These are phyloP conservation scores for Excoecaria cochinchinensis DNA, from an alignment of 345 rosid species.

Conservation along the genomic window DNA sequence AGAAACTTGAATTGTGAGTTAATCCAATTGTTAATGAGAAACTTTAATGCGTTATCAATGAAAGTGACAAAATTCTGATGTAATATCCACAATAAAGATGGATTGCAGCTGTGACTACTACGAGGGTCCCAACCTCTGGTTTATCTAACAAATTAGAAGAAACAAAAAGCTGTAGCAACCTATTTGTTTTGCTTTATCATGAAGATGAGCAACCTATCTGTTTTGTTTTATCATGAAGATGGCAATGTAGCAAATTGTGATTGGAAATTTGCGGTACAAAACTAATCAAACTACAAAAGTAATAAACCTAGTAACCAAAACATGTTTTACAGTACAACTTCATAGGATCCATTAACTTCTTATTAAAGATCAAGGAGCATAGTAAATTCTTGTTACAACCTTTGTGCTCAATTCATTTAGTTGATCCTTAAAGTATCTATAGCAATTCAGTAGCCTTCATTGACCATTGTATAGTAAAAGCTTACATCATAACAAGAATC, in stretches of 20 bases:
- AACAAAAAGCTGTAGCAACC: not conserved
- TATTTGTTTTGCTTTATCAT: not conserved
- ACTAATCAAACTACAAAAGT: not conserved
- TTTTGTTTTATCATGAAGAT: not conserved
- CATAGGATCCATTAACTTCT: not conserved
- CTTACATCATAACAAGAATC: too few relatives aligned
- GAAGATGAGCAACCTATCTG: not conserved
- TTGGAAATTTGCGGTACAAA: not conserved
- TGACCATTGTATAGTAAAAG: too few relatives aligned
- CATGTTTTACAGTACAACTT: not conserved
- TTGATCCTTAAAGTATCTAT: too few relatives aligned
- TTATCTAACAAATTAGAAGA: not conserved
- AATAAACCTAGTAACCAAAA: not conserved
- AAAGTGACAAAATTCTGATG: not conserved
- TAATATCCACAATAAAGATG: not conserved
- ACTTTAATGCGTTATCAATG: too few relatives aligned
- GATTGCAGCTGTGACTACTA: not conserved
- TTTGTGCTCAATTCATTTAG: too few relatives aligned
- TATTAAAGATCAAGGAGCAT: too few relatives aligned
- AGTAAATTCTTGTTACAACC: too few relatives aligned
- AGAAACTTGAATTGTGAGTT: too few relatives aligned
- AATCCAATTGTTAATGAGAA: too few relatives aligned
- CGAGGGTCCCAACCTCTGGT: not conserved
- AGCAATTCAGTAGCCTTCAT: too few relatives aligned
- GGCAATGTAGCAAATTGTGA: not conserved